Evolutionary conservation across 192 early-diverging fungal species (phyloP), one percentile per base, ranked within the genome.

Genomic region (Backusella circina): DNA sequence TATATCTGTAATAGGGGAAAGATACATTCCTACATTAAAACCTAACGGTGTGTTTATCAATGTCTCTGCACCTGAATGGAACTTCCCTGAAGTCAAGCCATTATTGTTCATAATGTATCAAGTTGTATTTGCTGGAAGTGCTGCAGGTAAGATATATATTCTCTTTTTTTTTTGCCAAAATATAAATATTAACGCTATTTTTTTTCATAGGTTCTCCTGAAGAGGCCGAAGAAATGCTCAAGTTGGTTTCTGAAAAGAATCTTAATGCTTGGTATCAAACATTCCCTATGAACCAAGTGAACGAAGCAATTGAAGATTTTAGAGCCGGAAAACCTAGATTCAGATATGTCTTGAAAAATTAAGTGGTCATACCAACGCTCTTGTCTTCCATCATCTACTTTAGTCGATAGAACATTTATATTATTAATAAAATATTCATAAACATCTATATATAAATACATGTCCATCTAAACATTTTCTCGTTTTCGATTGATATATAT

Each of bases 311-410:
- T 50, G 78, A 86, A 80, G 84, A 77, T 37, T 82, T 94, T 64
- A 83, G 83, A 70, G 77, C 83, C 18, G 90, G 90, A 70, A 86
- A 89, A 65, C 90, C 88, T 3, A 86, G 86, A 71, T 95, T 91
- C 77, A 86, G 94, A 73, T 77, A 91, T 73, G 94, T 95, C 26
- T 80, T 93, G 66, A 85, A 91, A 64, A 92, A 87, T 68, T 84
- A 88, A 47, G 16, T 47, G 13, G 18, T 47, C 16, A 0, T 18
- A 18, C 3, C 5, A 16, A 15, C 13, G 13, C 44, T n/a, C 3
- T 47, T 47, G 12, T 15, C 44, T 44, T 16, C 16, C 1, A 47
- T 47, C 2, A 18, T 5, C 0, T 16, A 47, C 18, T n/a, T 47
- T 18, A 47, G 16, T 18, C 44, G 1, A 4, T 18, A 4, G 16